Conservation (phyloP, 129 eudicot genomes). For the Deinandra increscens region DNA sequence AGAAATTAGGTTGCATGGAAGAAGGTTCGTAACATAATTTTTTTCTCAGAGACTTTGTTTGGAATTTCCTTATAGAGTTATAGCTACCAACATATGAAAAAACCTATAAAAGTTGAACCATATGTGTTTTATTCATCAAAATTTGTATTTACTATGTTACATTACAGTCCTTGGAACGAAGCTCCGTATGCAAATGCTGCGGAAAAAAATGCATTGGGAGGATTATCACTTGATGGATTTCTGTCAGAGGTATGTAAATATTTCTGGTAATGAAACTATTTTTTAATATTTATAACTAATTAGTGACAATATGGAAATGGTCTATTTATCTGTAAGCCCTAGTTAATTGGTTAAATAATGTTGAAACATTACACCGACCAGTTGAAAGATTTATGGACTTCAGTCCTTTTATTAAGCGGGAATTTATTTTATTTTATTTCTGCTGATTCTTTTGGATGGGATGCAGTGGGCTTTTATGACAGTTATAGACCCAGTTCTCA, state of each 20-base stretch:
- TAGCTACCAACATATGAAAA: too few relatives aligned
- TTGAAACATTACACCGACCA: neutral
- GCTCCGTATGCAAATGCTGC: conserved; percentile 83
- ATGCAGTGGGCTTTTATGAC: conserved; percentile 99
- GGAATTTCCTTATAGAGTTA: neutral
- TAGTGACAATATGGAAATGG: neutral
- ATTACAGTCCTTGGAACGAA: conserved; percentile 84
- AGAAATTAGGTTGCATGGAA: neutral
- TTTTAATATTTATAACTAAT: neutral
- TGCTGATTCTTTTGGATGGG: conserved; percentile 13
- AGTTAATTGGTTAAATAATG: neutral
- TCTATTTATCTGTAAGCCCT: neutral
- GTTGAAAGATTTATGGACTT: conserved; percentile 9
- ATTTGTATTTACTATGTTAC: conserved; percentile 14
- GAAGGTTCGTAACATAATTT: neutral
- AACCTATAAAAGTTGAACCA: neutral
- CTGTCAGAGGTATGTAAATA: conserved; percentile 59
- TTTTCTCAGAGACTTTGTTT: neutral
- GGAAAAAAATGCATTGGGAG: conserved; percentile 79
- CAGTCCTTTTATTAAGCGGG: neutral
- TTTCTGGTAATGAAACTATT: neutral
- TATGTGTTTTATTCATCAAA: conserved; percentile 5
- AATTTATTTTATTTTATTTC: neutral
- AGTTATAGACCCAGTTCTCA: conserved; percentile 70
- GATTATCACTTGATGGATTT: conserved; percentile 75